Base-by-base conservation (phyloP, 495 filamentous ascomycete genomes). In the Podospora didyma region DNA sequence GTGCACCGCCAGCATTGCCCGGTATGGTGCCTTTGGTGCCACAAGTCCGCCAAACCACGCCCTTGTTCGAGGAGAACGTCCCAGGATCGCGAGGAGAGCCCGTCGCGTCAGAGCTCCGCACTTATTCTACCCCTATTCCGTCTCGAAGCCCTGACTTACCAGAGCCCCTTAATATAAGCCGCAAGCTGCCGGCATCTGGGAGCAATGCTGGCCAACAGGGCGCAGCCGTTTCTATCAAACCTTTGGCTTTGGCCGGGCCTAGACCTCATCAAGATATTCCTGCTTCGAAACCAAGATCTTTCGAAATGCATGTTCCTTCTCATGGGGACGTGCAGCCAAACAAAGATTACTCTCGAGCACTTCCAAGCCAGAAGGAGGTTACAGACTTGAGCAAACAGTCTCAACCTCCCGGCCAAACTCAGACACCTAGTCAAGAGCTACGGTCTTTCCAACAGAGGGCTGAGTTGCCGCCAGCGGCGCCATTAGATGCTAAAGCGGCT, bases 91-190 rank as follows among this genome's bases (percentile, higher is more conserved):
- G 49, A 46, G 34, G 21, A 49, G 58, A 45, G 34, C 35, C 26
- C 19, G 45, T 26, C 39, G 46, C 23, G 26, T 5, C 21, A 1
- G 22, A 17, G 5, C 42, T 14, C 12, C 47, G 41, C 10, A 17
- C 26, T 34, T 61, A 57, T 49, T 17, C 58, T 4, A 53, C 44
- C 19, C 54, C 62, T 17, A 35, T 57, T 31, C 56, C 59, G 1
- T 41, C 56, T 16, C 49, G 49, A 22, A 60, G 54, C 21, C 37
- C 45, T 9, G 60, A 63, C 41, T 9, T 67, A 11, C 58, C 61
- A 17, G 26, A 35, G 31, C 66, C 66, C 12, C 22, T 65, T 37
- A 69, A 57, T 1, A 46, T 65, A 14, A 46, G 46, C 47, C 64
- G 59, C 44, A 64, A 57, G 17, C 23, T 56, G n/a, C 34, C 41